These are phyloP conservation scores for Lactarius evosmus DNA, from an alignment of 768 basidiomycete genomes.

Conservation along the genomic window DNA sequence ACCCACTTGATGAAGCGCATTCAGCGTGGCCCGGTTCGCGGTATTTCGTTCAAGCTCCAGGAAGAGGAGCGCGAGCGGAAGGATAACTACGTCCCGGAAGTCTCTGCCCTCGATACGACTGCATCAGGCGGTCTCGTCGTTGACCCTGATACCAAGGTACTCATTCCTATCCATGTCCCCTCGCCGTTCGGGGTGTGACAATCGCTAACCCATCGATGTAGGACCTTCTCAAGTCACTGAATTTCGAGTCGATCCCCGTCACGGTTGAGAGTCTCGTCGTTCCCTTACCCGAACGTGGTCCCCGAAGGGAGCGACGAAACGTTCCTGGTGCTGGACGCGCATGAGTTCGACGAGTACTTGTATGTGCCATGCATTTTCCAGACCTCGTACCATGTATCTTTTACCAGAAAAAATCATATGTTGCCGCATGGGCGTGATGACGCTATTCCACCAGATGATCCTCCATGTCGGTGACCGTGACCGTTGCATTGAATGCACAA, in stretches of 20 bases:
- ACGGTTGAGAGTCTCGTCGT: slow-evolving; percentile 63
- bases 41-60: slow-evolving; percentile 99
- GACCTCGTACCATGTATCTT: slow-evolving; percentile 14
- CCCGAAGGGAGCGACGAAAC: slow-evolving; percentile 69
- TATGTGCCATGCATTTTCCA: slow-evolving; percentile 11
- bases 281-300: slow-evolving; percentile 64
- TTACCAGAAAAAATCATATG: slow-evolving; percentile 8
- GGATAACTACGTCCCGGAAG: slow-evolving; percentile 98
- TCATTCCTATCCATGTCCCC: slow-evolving; percentile 31
- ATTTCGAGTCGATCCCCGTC: slow-evolving; percentile 90
- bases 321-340: slow-evolving; percentile 77
- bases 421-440: neutral
- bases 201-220: slow-evolving; percentile 33
- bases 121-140: slow-evolving; percentile 69
- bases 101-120: slow-evolving; percentile 88
- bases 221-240: slow-evolving; percentile 87
- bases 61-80: slow-evolving; percentile 99
- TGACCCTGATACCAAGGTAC: slow-evolving; percentile 90
- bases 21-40: slow-evolving; percentile 95
- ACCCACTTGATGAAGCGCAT: slow-evolving; percentile 99
- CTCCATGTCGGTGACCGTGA: neutral
- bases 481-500: neutral
- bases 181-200: neutral
- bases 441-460: neutral
- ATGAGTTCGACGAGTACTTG: slow-evolving; percentile 26